Conservation (phyloP, 805 yeast genomes). For the Yarrowia yakushimensis region DNA sequence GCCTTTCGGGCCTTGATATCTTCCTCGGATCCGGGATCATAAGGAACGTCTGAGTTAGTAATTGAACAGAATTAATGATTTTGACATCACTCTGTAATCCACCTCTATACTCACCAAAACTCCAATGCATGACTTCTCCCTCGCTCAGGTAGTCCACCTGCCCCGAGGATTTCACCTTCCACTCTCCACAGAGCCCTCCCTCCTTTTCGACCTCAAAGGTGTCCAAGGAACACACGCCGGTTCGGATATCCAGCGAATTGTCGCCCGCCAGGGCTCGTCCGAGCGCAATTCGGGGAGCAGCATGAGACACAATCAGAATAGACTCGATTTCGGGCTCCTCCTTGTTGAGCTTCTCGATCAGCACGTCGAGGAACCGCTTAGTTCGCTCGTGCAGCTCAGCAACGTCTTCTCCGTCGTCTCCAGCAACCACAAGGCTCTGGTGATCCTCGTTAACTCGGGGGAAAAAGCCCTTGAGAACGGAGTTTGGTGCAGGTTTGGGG, state of each 20-base stretch:
- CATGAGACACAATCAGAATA: constrained; percentile 80
- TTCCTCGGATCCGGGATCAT: constrained; percentile 87
- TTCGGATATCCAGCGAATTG: constrained; percentile 51
- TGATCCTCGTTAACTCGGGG: constrained; percentile 46
- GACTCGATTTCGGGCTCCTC: constrained; percentile 58
- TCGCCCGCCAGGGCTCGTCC: constrained; percentile 71
- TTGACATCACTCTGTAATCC: neutral
- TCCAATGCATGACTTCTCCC: constrained; percentile 96
- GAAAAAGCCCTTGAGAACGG: constrained; percentile 51
- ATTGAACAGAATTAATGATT: neutral
- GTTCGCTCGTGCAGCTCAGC: constrained; percentile 66
- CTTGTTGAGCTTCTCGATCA: constrained; percentile 56
- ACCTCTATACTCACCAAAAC: constrained; percentile 49
- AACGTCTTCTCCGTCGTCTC: constrained; percentile 67
- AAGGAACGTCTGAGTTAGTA: constrained; percentile 41
- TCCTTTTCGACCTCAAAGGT: constrained; percentile 42
- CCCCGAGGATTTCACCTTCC: constrained; percentile 71
- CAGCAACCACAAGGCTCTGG: constrained; percentile 58
- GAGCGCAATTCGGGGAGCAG: constrained; percentile 85
- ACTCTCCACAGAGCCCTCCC: constrained; percentile 39
- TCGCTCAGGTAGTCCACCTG: constrained; percentile 60
- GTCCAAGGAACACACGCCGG: constrained; percentile 86
- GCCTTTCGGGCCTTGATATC: constrained; percentile 48
- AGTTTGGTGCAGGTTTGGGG: constrained; percentile 55
- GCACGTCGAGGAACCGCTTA: constrained; percentile 48